A percentile compares a stretch with the other conserved stretches of the same genome.
Conservation (phyloP, 1,284 basidiomycete genomes). For the Ganoderma sp. region DNA sequence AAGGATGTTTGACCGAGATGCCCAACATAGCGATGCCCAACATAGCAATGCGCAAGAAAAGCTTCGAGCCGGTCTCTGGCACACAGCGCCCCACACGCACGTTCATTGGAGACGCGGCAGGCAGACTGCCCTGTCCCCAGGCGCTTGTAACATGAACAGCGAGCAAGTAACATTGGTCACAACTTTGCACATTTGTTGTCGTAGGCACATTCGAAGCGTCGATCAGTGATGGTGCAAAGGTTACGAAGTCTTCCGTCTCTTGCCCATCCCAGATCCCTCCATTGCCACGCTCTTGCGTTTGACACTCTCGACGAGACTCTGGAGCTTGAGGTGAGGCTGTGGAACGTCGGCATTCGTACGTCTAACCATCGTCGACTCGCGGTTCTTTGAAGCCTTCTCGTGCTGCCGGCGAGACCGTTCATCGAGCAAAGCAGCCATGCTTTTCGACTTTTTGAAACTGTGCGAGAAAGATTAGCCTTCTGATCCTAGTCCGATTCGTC, state of each 20-base stretch:
- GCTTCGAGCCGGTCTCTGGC: constrained; percentile 16
- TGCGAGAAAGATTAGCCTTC: constrained; percentile 10
- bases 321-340: constrained; percentile 52
- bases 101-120: not conserved
- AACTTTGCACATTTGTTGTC: not conserved
- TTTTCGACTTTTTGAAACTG: constrained; percentile 90
- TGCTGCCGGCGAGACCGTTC: constrained; percentile 71
- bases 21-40: constrained; percentile 1
- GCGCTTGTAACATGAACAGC: not conserved
- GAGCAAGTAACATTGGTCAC: not conserved
- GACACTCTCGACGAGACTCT: constrained; percentile 80
- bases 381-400: constrained; percentile 41
- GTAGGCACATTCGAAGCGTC: not conserved
- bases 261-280: constrained; percentile 48
- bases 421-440: constrained; percentile 82
- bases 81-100: too few species aligned
- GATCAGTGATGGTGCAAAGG: not conserved
- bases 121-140: not conserved
- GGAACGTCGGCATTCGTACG: constrained; percentile 27
- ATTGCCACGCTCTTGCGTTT: constrained; percentile 71
- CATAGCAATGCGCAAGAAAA: not conserved
- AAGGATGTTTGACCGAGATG: not conserved
- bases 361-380: constrained; percentile 15
- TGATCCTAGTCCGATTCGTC: not conserved
- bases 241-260: constrained; percentile 57